These are phyloP conservation scores for Austropuccinia psidii DNA, from an alignment of 1,284 basidiomycete genomes.

Conservation along the genomic window DNA sequence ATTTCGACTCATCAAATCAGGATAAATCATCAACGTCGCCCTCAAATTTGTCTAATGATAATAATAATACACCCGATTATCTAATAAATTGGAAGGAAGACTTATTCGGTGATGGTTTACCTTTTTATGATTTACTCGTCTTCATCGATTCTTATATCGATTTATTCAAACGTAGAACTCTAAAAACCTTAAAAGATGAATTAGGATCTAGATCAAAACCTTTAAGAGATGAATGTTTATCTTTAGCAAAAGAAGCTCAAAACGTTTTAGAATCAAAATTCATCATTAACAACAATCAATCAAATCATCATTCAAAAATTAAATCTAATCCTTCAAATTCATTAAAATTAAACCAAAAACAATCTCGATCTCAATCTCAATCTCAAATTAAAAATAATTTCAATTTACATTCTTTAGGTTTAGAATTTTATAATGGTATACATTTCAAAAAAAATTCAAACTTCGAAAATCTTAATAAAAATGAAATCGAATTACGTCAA, in stretches of 20 bases:
- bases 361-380: neutral
- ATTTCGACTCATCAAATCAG: no score
- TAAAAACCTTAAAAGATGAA: slow-evolving; percentile 26
- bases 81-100: slow-evolving; percentile 32
- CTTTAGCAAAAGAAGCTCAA: slow-evolving; percentile 28
- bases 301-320: neutral
- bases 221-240: slow-evolving; percentile 32
- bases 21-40: no score
- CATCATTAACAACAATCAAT: neutral
- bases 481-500: slow-evolving; percentile 38
- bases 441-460: neutral
- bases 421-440: neutral
- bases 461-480: neutral
- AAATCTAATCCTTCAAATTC: neutral
- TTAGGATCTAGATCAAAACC: slow-evolving; percentile 29
- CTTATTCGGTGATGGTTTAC: slow-evolving; percentile 29
- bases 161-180: slow-evolving; percentile 21
- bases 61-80: neutral
- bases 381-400: neutral
- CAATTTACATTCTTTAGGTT: neutral
- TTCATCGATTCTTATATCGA: slow-evolving; percentile 31
- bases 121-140: slow-evolving; percentile 31
- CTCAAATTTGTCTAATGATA: no score
- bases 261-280: slow-evolving; percentile 23
- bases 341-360: neutral